A percentile compares a stretch with the other conserved stretches of the same genome.
Evolutionary conservation across 129 eudicot species (phyloP).

Genomic region (Pittosporum tobira): DNA sequence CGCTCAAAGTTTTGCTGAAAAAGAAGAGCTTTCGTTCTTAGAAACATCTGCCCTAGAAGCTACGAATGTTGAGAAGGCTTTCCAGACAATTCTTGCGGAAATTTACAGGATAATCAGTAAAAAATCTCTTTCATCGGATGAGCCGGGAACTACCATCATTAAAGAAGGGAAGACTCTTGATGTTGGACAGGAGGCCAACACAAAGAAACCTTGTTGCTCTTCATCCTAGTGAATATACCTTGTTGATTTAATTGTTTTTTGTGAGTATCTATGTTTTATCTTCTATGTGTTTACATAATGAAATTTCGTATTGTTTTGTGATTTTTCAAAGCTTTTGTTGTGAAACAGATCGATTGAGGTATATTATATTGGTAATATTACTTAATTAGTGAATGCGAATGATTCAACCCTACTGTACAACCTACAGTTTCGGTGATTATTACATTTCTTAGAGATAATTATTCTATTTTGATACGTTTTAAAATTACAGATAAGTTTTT

Average conservation of each 20-base stretch:
- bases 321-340: background rate
- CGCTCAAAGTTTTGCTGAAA: constrained; percentile 81
- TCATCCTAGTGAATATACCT: constrained; percentile 20
- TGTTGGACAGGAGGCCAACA: constrained; percentile 48
- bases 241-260: background rate
- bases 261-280: constrained; percentile 16
- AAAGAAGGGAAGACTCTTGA: constrained; percentile 66
- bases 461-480: too few species aligned
- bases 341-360: background rate
- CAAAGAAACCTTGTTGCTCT: constrained; percentile 69
- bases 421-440: too few species aligned
- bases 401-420: too few species aligned
- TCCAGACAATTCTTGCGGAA: constrained; percentile 78
- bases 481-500: too few species aligned
- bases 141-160: constrained; percentile 40
- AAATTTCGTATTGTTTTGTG: background rate
- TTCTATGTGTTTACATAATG: constrained; percentile 12
- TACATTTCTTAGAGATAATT: too few species aligned
- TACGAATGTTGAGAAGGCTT: constrained; percentile 69
- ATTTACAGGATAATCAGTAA: constrained; percentile 72
- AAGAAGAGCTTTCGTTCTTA: constrained; percentile 72
- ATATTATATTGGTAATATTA: background rate
- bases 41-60: constrained; percentile 91
- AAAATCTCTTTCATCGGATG: constrained; percentile 59
- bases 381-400: too few species aligned